These are phyloP conservation scores for Syzygium oleosum DNA, from an alignment of 345 rosid species.

Conservation along the genomic window DNA sequence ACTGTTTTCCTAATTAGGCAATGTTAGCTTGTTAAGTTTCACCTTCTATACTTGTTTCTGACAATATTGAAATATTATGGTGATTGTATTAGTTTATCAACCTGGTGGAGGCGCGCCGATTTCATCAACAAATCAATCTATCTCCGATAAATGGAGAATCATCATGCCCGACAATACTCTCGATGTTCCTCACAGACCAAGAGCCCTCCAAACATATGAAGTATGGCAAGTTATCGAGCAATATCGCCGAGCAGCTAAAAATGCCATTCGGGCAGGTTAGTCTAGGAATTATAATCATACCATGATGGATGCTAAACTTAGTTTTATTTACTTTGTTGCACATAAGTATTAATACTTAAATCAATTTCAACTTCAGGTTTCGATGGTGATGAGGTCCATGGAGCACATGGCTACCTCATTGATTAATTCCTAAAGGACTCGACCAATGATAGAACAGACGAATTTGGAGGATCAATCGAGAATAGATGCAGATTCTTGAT, in stretches of 20 bases:
- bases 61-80: neutral
- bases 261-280: constrained; percentile 23
- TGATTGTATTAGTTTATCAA: constrained; percentile 11
- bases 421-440: constrained; percentile 9
- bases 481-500: constrained; percentile 4
- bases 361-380: neutral
- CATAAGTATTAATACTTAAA: neutral
- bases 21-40: neutral
- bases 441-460: constrained; percentile 1
- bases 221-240: neutral
- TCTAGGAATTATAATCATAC: neutral
- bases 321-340: neutral
- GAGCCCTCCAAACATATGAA: neutral
- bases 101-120: constrained; percentile 26
- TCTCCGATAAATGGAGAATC: constrained; percentile 21
- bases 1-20: neutral
- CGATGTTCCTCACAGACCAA: neutral
- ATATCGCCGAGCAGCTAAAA: constrained; percentile 2
- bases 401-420: constrained; percentile 6
- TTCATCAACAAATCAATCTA: constrained; percentile 22
- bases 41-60: neutral
- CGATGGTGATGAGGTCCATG: constrained; percentile 7
- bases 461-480: neutral
- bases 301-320: neutral
- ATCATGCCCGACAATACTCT: constrained; percentile 18